Evolutionary conservation across 345 rosid species (phyloP).

Genomic region (Eucalyptus virginea): DNA sequence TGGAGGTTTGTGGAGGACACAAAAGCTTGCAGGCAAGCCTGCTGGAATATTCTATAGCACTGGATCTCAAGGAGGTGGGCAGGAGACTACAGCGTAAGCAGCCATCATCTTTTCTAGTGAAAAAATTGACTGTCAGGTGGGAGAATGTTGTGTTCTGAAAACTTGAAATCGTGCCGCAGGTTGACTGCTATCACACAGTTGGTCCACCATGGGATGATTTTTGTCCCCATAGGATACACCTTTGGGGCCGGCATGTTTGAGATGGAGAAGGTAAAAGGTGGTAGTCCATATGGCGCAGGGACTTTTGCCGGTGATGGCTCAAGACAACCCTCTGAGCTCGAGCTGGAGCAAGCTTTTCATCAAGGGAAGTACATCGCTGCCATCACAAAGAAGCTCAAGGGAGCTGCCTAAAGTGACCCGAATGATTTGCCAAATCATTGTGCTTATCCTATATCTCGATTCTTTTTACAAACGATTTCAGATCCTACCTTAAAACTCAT

Average conservation of each 20-base stretch:
- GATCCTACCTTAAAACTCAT: neutral
- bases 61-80: constrained; percentile 99
- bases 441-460: neutral
- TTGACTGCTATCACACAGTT: constrained; percentile 95
- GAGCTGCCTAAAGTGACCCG: constrained; percentile 19
- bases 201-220: constrained; percentile 94
- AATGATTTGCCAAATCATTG: neutral
- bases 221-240: constrained; percentile 88
- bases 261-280: constrained; percentile 91
- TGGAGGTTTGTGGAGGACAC: constrained; percentile 93
- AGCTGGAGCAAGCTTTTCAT: constrained; percentile 85
- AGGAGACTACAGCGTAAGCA: constrained; percentile 93
- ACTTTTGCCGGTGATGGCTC: constrained; percentile 90
- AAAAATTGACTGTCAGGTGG: neutral
- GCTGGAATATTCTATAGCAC: constrained; percentile 97
- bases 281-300: constrained; percentile 95
- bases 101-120: neutral
- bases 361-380: constrained; percentile 89
- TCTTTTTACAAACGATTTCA: neutral
- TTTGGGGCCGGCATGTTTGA: constrained; percentile 97
- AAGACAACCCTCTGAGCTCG: constrained; percentile 75
- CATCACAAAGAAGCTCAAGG: constrained; percentile 88
- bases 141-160: neutral
- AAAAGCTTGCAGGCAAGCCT: constrained; percentile 89
- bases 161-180: constrained; percentile 11